phyloP scores from a whole-genome alignment of 208 protist genomes.

The Sergeia podlipaevii region DNA sequence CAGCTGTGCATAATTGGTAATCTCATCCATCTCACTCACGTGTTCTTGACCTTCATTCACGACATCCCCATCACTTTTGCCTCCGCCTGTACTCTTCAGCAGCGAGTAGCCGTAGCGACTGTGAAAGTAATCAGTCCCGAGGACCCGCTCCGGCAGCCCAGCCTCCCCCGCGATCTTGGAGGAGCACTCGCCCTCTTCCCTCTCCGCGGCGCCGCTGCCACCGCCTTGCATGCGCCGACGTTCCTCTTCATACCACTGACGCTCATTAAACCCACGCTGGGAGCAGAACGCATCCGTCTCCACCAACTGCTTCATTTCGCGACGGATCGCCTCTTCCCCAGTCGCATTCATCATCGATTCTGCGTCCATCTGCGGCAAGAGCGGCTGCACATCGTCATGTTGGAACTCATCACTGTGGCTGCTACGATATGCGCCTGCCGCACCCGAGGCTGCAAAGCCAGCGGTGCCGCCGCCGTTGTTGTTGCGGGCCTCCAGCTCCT shows the following conservation, averaged over 20 bases:
- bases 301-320: constrained; percentile 53
- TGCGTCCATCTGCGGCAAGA: constrained; percentile 68
- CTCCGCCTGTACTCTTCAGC: constrained; percentile 26
- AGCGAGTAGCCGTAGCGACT: constrained; percentile 82
- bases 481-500: constrained; percentile 22
- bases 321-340: constrained; percentile 30
- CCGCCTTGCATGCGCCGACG: constrained; percentile 13
- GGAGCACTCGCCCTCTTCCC: too few relatives aligned
- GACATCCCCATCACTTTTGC: too few relatives aligned
- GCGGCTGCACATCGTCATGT: constrained; percentile 4
- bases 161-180: neutral
- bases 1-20: constrained; percentile 67
- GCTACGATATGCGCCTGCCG: constrained; percentile 1
- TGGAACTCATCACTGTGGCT: too few relatives aligned
- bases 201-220: neutral
- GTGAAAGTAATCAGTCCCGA: constrained; percentile 76
- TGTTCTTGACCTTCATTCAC: too few relatives aligned
- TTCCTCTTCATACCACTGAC: constrained; percentile 72
- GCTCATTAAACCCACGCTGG: constrained; percentile 80
- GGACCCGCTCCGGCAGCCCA: constrained; percentile 54
- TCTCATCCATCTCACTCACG: constrained; percentile 19
- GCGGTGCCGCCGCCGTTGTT: constrained; percentile 5
- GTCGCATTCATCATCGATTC: constrained; percentile 32
- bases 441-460: constrained; percentile 1
- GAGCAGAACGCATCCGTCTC: constrained; percentile 51